Conservation (phyloP, 2,329 filamentous ascomycete genomes). For the Aspergillus costaricaensis region DNA sequence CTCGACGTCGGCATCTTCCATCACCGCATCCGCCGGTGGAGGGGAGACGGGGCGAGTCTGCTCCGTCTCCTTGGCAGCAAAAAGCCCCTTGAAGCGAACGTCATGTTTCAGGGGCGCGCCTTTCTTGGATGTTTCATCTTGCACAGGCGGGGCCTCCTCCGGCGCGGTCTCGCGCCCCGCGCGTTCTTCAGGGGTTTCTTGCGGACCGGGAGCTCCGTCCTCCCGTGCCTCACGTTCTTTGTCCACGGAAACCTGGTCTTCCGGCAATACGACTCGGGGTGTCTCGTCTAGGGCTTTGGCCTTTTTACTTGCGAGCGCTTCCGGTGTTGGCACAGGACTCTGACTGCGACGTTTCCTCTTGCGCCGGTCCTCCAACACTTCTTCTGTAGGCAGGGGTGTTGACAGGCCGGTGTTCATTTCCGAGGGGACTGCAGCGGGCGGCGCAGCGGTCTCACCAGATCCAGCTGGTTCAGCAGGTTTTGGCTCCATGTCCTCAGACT, state of each 20-base stretch:
- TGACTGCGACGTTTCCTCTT: slow-evolving; percentile 69
- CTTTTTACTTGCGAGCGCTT: slow-evolving; percentile 59
- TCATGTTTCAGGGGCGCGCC: slow-evolving; percentile 39
- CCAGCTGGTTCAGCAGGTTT: slow-evolving; percentile 24
- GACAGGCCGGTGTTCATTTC: slow-evolving; percentile 30
- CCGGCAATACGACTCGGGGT: slow-evolving; percentile 33
- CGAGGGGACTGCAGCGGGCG: slow-evolving; percentile 24
- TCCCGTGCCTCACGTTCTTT: slow-evolving; percentile 14
- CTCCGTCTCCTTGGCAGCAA: slow-evolving; percentile 35
- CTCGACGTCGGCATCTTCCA: slow-evolving; percentile 44
- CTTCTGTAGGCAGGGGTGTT: slow-evolving; percentile 34
- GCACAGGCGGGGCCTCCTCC: slow-evolving; percentile 19
- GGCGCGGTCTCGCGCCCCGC: slow-evolving; percentile 15
- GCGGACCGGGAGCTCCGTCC: slow-evolving; percentile 21
- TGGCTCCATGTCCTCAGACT: slow-evolving; percentile 16
- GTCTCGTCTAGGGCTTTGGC: slow-evolving; percentile 51
- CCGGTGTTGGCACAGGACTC: slow-evolving; percentile 59
- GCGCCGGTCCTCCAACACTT: slow-evolving; percentile 56
- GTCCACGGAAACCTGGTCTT: slow-evolving; percentile 27
- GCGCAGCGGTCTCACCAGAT: slow-evolving; percentile 18
- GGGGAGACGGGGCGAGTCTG: slow-evolving; percentile 29
- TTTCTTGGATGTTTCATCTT: slow-evolving; percentile 22
- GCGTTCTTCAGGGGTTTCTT: slow-evolving; percentile 17
- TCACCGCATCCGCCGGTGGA: slow-evolving; percentile 27
- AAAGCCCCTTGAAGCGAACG: slow-evolving; percentile 54